phyloP scores from a whole-genome alignment of 2,329 filamentous ascomycete species.

The Talaromyces amestolkiae region DNA sequence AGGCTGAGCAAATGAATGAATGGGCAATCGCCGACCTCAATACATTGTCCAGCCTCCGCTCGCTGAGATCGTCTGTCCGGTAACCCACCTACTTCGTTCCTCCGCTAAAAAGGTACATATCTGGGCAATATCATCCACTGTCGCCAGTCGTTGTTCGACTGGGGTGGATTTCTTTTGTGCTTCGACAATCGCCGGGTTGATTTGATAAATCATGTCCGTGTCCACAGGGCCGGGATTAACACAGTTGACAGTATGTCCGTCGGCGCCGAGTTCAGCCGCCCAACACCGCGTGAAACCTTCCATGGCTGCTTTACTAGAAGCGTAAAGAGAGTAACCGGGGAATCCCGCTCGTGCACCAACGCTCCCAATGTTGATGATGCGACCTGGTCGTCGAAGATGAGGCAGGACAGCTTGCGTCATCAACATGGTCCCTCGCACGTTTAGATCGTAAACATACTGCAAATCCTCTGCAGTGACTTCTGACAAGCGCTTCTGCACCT shows the following conservation, averaged over 20 bases:
- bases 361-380: constrained; percentile 59
- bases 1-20: not conserved
- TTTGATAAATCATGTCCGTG: constrained; percentile 57
- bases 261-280: constrained; percentile 60
- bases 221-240: constrained; percentile 60
- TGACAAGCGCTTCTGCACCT: constrained; percentile 36
- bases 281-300: constrained; percentile 60
- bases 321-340: constrained; percentile 51
- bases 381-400: constrained; percentile 47
- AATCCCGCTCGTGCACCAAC: constrained; percentile 36
- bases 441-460: constrained; percentile 56
- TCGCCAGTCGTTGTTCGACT: constrained; percentile 15
- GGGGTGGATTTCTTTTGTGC: constrained; percentile 44
- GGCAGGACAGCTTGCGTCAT: constrained; percentile 56
- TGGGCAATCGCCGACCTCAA: not conserved
- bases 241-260: constrained; percentile 58
- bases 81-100: constrained; percentile 20
- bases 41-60: constrained; percentile 11
- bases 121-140: constrained; percentile 20
- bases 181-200: constrained; percentile 50
- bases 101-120: constrained; percentile 21
- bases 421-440: constrained; percentile 56
- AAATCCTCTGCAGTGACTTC: constrained; percentile 54
- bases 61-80: constrained; percentile 18
- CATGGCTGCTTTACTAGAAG: constrained; percentile 58